Base-by-base conservation (phyloP, 495 filamentous ascomycete species). In the Bryoglossum gracile region DNA sequence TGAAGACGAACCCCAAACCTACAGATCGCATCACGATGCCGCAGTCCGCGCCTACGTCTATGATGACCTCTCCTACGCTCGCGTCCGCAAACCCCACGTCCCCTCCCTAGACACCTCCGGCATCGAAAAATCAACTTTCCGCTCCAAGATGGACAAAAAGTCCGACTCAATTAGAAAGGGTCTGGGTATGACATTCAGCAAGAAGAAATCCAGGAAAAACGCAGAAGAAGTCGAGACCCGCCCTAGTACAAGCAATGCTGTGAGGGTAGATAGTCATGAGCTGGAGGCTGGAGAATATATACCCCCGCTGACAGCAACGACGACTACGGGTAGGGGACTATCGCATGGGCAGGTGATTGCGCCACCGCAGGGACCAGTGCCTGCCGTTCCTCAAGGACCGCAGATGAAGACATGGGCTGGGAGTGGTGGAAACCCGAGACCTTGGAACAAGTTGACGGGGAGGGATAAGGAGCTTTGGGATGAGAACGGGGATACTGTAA, bases 391-490 rank as follows among this genome's bases (percentile, higher is more conserved):
- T 17, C 57, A 36, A 21, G 52, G 57, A 10, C 65, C 68, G 1
- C 62, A 62, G 0, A 65, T 78, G 53, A 75, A 71, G 53, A 69
- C 70, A 26, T 78, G 73, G 72, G 58, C 71, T 18, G 73, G 74
- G 3, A 63, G 58, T 8, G 72, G 72, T 5, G 59, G 62, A 36
- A 62, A 69, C 0, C 62, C 68, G n/a, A 68, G 75, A 51, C 58
- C 68, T 36, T 78, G 74, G 74, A 74, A 71, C 43, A 75, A 76
- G 51, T 55, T 76, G 22, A 64, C n/a, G n/a, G n/a, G 70, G 1
- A 73, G 80, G 61, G 78, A 83, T 51, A 73, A 76, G 17, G 79
- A 82, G 41, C 59, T 83, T 8, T 83, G 78, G 77, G 76, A 81
- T 60, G 68, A 69, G 2, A 71, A 74, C 39, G 80, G 78, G 18